phyloP scores from a whole-genome alignment of 2,329 filamentous ascomycete genomes.

The Colletotrichum graminicola region DNA sequence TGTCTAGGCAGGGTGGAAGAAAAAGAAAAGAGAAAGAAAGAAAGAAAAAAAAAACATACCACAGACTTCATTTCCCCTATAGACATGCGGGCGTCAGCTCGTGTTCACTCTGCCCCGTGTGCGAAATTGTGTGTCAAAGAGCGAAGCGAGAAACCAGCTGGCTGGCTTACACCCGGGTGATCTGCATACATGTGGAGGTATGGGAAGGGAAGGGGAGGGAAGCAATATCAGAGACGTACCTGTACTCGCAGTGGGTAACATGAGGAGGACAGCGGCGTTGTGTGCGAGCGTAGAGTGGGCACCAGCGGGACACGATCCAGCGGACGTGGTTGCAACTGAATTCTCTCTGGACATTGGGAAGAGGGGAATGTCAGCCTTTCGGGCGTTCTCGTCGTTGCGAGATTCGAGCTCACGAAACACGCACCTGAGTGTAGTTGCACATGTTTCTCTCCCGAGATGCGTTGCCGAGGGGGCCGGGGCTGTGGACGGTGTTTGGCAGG shows the following conservation, averaged over 20 bases:
- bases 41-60: constrained; percentile 51
- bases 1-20: too few relatives aligned
- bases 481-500: neutral
- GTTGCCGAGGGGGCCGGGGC: neutral
- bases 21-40: too few relatives aligned
- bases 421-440: constrained; percentile 66
- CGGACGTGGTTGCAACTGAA: constrained; percentile 67
- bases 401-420: neutral
- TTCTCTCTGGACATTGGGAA: constrained; percentile 55
- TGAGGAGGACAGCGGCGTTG: constrained; percentile 57
- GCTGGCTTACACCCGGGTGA: constrained; percentile 13
- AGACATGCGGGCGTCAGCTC: constrained; percentile 30
- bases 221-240: constrained; percentile 46
- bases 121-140: neutral
- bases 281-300: constrained; percentile 59
- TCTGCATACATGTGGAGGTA: constrained; percentile 8
- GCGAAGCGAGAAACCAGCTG: neutral
- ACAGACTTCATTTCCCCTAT: constrained; percentile 60
- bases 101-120: neutral
- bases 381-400: neutral
- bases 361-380: constrained; percentile 30
- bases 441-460: constrained; percentile 47
- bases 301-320: constrained; percentile 59
- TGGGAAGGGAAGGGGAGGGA: neutral
- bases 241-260: constrained; percentile 61